Base-by-base conservation (phyloP, 352 stramenopile genomes). In the Globisporangium abappressorium region DNA sequence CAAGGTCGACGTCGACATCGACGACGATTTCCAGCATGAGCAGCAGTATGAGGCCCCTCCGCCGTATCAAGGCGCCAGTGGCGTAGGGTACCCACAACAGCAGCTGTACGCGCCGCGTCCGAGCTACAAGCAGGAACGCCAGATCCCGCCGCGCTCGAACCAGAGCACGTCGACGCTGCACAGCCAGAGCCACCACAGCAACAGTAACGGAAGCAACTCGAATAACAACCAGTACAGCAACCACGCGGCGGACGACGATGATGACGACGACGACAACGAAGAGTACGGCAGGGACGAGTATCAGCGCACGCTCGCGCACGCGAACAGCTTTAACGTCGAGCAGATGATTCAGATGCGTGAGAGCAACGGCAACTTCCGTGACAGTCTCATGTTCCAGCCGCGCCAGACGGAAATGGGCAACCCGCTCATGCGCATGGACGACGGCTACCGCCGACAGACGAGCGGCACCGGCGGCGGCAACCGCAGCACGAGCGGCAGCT, bases 371-470 rank as follows among this genome's bases (percentile, higher is more conserved):
- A 79, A 69, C 53, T 79, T 82, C 46, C 83, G 83, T 34, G 83
- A 91, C 68, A 89, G 79, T 49, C 69, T 91, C 20, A 11, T 54
- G 62, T 49, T 63, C 63, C 62, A 65, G 7, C 70, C 69, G 11
- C 74, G 80, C 5, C 66, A 67, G n/a, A 86, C 82, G 5, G 84
- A 92, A 70, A 79, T 89, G 69, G 80, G 82, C 61, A 92, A 81
- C 61, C 72, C 77, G 30, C 66, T 92, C 51, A 92, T 92, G 84
- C 78, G 82, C 33, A 89, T 90, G 79, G 84, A 92, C 72, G 82
- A 90, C 34, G 74, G 68, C 49, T 92, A 90, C 69, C 74, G 73
- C n/a, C 73, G 70, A 8, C 9, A 47, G 5, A 26, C 22, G 5
- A 24, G 18, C 18, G 54, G 15, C n/a, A 63, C 70, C 2, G 34